Conservation (phyloP, 2,329 filamentous ascomycete genomes). For the Lachnellula cervina region DNA sequence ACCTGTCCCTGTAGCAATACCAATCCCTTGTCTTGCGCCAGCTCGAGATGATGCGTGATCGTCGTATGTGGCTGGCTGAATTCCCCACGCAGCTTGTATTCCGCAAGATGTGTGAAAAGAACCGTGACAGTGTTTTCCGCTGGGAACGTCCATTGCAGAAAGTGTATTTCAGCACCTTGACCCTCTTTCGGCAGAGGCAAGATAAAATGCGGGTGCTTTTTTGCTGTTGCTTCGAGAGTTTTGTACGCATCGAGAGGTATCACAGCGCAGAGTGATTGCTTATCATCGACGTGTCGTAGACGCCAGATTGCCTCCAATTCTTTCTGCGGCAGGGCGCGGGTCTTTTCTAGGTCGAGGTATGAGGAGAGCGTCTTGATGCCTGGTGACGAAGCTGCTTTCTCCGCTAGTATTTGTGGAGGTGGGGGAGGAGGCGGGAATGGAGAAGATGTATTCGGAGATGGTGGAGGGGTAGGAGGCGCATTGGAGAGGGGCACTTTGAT, state of each 20-base stretch:
- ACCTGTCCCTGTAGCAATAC: slow-evolving; percentile 85
- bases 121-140: slow-evolving; percentile 64
- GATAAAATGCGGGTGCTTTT: slow-evolving; percentile 79
- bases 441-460: slow-evolving; percentile 30
- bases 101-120: slow-evolving; percentile 88
- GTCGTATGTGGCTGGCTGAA: slow-evolving; percentile 91
- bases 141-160: slow-evolving; percentile 94
- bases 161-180: slow-evolving; percentile 85
- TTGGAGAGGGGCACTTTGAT: slow-evolving; percentile 39
- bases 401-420: slow-evolving; percentile 22
- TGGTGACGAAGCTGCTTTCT: slow-evolving; percentile 30
- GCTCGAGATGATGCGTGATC: slow-evolving; percentile 83
- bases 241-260: slow-evolving; percentile 71
- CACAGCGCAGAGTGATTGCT: slow-evolving; percentile 75
- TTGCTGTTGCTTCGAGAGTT: slow-evolving; percentile 66
- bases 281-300: slow-evolving; percentile 70
- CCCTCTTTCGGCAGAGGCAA: slow-evolving; percentile 70
- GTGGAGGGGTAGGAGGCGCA: slow-evolving; percentile 32
- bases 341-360: slow-evolving; percentile 77
- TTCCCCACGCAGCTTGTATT: slow-evolving; percentile 87
- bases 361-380: slow-evolving; percentile 55
- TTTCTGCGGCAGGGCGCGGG: slow-evolving; percentile 63
- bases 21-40: slow-evolving; percentile 67
- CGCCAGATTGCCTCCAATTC: slow-evolving; percentile 90
- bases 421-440: slow-evolving; percentile 32